Percentiles rank a stretch among this genome's conserved stretches.
Conservation (phyloP, 257 asterid species). For the Solanum neorickii region DNA sequence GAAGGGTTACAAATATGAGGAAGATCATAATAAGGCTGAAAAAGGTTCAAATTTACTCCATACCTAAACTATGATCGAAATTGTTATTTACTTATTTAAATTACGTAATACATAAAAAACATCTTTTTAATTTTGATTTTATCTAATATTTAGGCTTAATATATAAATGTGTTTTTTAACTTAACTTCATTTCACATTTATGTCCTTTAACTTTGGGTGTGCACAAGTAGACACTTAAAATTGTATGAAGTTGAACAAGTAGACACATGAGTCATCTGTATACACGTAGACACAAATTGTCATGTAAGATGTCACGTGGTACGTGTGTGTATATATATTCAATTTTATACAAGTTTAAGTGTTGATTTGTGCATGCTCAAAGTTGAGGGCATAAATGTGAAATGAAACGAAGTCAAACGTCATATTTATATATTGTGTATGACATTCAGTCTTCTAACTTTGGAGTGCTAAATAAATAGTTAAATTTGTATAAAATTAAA, state of each 20-base stretch:
- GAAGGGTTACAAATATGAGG: background rate
- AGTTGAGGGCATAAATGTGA: background rate
- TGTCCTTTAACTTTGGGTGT: no score
- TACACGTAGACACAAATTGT: background rate
- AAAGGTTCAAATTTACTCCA: background rate
- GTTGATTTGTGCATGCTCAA: background rate
- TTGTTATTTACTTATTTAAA: background rate
- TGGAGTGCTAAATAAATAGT: background rate
- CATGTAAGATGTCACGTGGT: background rate
- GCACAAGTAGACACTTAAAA: no score
- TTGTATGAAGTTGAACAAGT: no score
- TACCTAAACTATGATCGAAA: background rate
- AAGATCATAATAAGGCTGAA: background rate
- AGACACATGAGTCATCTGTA: background rate
- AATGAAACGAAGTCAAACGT: no score
- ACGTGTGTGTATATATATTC: no score
- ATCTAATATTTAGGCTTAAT: rapidly evolving
- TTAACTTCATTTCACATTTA: rapidly evolving
- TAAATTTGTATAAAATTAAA: background rate
- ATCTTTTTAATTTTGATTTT: rapidly evolving
- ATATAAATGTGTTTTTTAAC: no score
- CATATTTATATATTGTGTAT: background rate
- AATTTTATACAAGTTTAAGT: background rate
- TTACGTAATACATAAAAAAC: background rate
- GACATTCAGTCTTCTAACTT: background rate